Evolutionary conservation across 495 filamentous ascomycete species (phyloP), one percentile per base, ranked within the genome.

Genomic region (Neurospora sublineolata): DNA sequence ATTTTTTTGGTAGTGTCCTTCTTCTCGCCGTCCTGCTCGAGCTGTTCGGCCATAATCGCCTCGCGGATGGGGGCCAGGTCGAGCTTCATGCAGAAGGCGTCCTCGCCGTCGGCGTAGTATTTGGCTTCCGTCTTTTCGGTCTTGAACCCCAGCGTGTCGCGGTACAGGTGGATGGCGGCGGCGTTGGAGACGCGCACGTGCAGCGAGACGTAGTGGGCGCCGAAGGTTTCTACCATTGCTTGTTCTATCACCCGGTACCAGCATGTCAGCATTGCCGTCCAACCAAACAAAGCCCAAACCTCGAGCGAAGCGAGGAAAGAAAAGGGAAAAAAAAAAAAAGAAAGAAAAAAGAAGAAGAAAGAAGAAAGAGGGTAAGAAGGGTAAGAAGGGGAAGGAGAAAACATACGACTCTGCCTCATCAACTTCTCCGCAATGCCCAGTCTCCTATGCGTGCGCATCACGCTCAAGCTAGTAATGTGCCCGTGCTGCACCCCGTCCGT

Each of bases 101-200:
- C 94, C 83, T 99, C 95, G 68, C 94, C 94, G 82, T 98, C 95
- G 46, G 95, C 95, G 79, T 99, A 99, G 88, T 99, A 99, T 81
- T 95, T 97, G 74, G 85, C 77, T 83, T 98, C 95, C 16, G 93
- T 88, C 81, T 93, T 95, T 74, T 97, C 93, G 69, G 92, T 90
- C 79, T 92, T 88, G 85, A 99, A 99, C 60, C 92, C 90, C 1
- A 99, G 87, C 1, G 94, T 98, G 76, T 97, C 93, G 73, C 92
- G 91, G 86, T 99, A 99, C 16, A 99, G 86, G 75, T 89, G 90
- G 68, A 97, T 87, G 20, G 95, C 95, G 30, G 95, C 95, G 74
- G 87, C 87, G 84, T 99, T 99, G 78, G 90, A 93, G 37, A 97
- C 87, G 75, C 95, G 95, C 70, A 99, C 95, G 80, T 99, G 95